These are phyloP conservation scores for Cryphonectria nitschkei DNA, from an alignment of 2,329 filamentous ascomycete genomes.

Conservation along the genomic window DNA sequence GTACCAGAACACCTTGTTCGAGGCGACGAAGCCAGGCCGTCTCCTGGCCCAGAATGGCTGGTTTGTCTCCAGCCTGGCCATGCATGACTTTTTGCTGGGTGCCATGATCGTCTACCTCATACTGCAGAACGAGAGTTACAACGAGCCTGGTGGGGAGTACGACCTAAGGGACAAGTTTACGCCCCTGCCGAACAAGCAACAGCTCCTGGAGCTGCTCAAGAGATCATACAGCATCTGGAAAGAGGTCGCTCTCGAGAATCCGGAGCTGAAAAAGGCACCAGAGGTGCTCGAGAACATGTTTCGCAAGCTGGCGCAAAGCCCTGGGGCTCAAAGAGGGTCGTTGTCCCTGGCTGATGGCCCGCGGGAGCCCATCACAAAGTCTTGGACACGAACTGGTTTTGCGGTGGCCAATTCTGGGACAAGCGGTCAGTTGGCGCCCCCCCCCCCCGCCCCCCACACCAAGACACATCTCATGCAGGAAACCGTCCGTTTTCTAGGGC, in stretches of 20 bases:
- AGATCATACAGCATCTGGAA: constrained; percentile 51
- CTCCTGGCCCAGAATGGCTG: constrained; percentile 56
- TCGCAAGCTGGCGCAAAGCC: constrained; percentile 39
- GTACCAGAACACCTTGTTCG: constrained; percentile 52
- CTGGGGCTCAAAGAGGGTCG: constrained; percentile 9
- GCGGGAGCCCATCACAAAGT: not conserved
- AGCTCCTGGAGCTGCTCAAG: constrained; percentile 46
- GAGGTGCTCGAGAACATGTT: constrained; percentile 52
- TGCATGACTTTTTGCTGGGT: constrained; percentile 65
- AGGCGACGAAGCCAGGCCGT: constrained; percentile 56
- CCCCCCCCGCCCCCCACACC: too few species aligned
- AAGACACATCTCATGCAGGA: not conserved
- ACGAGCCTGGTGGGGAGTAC: constrained; percentile 39
- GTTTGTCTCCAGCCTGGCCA: constrained; percentile 60
- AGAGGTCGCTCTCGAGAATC: constrained; percentile 41
- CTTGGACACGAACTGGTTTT: not conserved
- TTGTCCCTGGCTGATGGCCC: constrained; percentile 6
- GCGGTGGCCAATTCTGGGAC: constrained; percentile 11
- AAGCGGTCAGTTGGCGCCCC: constrained; percentile 11
- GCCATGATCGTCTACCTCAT: constrained; percentile 63
- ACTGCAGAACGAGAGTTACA: constrained; percentile 48
- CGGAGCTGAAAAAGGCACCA: constrained; percentile 51
- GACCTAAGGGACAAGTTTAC: constrained; percentile 42
- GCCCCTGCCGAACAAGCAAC: constrained; percentile 41
- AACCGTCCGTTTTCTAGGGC: not conserved